Percentiles rank a stretch among this genome's conserved stretches.
phyloP scores from a whole-genome alignment of 495 filamentous ascomycete species.

The Pseudotulostoma volvatum region DNA sequence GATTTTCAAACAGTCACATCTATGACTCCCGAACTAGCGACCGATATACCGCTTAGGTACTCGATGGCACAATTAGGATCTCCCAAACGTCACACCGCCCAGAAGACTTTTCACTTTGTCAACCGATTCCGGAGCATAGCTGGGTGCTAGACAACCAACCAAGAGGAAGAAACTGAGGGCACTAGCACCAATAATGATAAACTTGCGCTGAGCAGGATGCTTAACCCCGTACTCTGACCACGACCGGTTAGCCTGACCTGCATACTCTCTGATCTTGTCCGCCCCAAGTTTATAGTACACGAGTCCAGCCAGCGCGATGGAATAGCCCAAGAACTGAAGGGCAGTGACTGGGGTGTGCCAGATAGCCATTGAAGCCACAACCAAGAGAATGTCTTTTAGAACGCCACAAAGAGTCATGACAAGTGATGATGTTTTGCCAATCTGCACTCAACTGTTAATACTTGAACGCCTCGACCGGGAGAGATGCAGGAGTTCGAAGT shows the following conservation, averaged over 20 bases:
- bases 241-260: constrained; percentile 44
- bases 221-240: constrained; percentile 78
- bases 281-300: constrained; percentile 94
- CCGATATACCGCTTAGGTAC: no score
- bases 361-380: constrained; percentile 74
- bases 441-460: constrained; percentile 32
- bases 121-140: constrained; percentile 25
- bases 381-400: constrained; percentile 94
- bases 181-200: constrained; percentile 47
- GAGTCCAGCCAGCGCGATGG: constrained; percentile 75
- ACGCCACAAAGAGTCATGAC: constrained; percentile 96
- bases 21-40: no score
- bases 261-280: constrained; percentile 66
- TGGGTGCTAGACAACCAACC: constrained; percentile 41
- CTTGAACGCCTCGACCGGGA: not conserved
- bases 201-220: constrained; percentile 59
- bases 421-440: constrained; percentile 90
- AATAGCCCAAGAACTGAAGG: constrained; percentile 91
- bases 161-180: constrained; percentile 52
- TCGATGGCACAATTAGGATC: no score
- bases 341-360: constrained; percentile 68
- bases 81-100: constrained; percentile 24
- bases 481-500: no score
- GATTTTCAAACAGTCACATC: no score
- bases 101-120: constrained; percentile 27